Base-by-base conservation (phyloP, 2,329 filamentous ascomycete species). In the Chaetomium globosum region DNA sequence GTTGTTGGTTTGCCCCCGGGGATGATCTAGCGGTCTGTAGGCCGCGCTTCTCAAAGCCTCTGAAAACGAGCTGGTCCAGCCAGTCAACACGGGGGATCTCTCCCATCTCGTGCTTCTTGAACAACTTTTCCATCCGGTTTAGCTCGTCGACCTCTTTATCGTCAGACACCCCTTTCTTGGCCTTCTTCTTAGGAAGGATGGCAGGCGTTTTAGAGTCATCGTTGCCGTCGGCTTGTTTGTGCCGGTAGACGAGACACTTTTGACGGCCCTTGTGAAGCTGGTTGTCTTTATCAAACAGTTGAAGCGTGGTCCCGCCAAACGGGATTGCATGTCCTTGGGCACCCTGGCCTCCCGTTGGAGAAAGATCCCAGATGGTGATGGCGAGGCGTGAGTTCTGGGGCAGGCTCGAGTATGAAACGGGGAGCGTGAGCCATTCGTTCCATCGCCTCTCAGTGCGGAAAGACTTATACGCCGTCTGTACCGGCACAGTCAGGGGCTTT, bases 71-170 rank as follows among this genome's bases (percentile, higher is more conserved):
- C 73, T 95, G 91, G 76, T 99, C 95, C 52, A 99, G 85, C 96
- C 95, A 99, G 72, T 96, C 92, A 56, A 97, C 90, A 19, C 93
- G 87, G 0, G 92, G 88, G 30, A 99, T 94, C 75, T 99, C 95
- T 21, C 93, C 93, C 90, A 97, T 96, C 75, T 99, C 96, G 74
- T 98, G 95, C 78, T 97, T 96, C 79, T 99, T 99, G 75, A 99
- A 90, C 26, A 98, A 78, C 61, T 87, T 89, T 74, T 98, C 93
- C 71, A 99, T 85, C 21, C 95, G 85, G 72, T 97, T 93, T 67
- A 97, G 84, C 77, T 99, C 95, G 61, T 92, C 88, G n/a, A 80
- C 80, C 66, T 96, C 87, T 71, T 89, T 89, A 64, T 90, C 87
- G n/a, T 86, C 79, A 1, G 82, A 77, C 1, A 80, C 79, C 5